Evolutionary conservation across 2,329 filamentous ascomycete species (phyloP), one percentile per base, ranked within the genome.

Genomic region (Claviceps pazoutovae): DNA sequence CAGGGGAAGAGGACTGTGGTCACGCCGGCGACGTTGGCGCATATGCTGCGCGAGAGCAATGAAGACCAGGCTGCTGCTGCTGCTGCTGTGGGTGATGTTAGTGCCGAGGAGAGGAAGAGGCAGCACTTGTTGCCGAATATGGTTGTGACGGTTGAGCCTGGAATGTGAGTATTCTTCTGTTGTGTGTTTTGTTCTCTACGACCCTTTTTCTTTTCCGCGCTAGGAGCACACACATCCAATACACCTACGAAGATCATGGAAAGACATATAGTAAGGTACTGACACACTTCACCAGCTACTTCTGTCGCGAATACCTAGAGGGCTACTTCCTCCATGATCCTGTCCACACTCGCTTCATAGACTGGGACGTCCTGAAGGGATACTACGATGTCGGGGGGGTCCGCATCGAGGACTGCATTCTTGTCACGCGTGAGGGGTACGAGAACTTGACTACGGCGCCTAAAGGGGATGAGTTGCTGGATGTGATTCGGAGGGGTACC

Each of bases 391-490:
- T 97, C 1, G 93, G 91, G 16, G 93, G 93, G 37, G 88, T 95
- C 26, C 79, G 93, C 46, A 94, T 97, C 55, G 93, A 98, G 70
- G 89, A 97, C 62, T 87, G 91, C 64, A 77, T 97, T 41, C 73
- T 93, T 21, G 82, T 97, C 47, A 93, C 85, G 1, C 74, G 84
- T 55, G 72, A 78, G 23, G 89, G 90, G 0, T 82, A 81, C 60
- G 89, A 96, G 68, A 94, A 95, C 62, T 63, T 97, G 64, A 94
- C 89, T 1, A 76, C 77, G 17, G 85, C 85, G 34, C 86, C 87
- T 0, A 95, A 94, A 71, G 79, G 80, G 2, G 74, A 84, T 50
- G 82, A 88, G 62, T 69, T 89, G 59, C 69, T 89, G 62, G 73
- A 74, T 55, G 72, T 86, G 48, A 77, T 84, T 49, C 78, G 75